These are phyloP conservation scores for Gryganskiella cystojenkinii DNA, from an alignment of 192 early-diverging fungal species.

Conservation along the genomic window DNA sequence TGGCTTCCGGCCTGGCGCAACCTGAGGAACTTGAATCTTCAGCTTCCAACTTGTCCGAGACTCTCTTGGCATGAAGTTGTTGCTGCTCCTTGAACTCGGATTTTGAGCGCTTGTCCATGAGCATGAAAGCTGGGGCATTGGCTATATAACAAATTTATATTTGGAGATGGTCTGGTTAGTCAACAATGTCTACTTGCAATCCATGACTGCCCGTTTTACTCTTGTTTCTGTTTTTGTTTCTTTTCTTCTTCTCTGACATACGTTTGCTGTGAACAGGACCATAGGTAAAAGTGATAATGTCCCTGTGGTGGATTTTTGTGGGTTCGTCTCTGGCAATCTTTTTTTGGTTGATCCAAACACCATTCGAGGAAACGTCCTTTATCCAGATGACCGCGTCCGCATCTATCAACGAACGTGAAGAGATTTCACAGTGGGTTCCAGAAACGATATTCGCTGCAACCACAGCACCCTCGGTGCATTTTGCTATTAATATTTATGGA, in stretches of 20 bases:
- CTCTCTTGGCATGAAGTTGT: slow-evolving; percentile 16
- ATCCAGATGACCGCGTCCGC: slow-evolving; percentile 26
- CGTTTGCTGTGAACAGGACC: slow-evolving; percentile 13
- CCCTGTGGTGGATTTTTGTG: slow-evolving; percentile 18
- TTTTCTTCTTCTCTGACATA: neutral
- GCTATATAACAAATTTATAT: neutral
- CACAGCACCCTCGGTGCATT: slow-evolving; percentile 32
- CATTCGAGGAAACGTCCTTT: slow-evolving; percentile 39
- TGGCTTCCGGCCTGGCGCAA: slow-evolving; percentile 1
- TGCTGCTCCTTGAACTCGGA: neutral
- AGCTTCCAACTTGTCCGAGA: neutral
- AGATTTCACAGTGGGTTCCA: slow-evolving; percentile 20
- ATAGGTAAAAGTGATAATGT: slow-evolving; percentile 23
- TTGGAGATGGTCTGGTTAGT: neutral
- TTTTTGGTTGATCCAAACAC: slow-evolving; percentile 41
- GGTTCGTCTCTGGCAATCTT: slow-evolving; percentile 22
- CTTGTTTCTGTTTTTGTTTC: neutral
- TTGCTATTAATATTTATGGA: neutral
- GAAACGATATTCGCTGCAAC: slow-evolving; percentile 7
- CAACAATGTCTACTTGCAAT: neutral
- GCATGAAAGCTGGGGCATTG: slow-evolving; percentile 11
- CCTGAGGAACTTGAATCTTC: neutral
- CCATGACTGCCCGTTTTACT: too few relatives aligned
- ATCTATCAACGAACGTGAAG: slow-evolving; percentile 24
- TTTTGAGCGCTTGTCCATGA: slow-evolving; percentile 24